Percentiles rank a stretch among this genome's conserved stretches.
phyloP scores from a whole-genome alignment of 176 grass and related monocot species.

The Oryza meyeriana region DNA sequence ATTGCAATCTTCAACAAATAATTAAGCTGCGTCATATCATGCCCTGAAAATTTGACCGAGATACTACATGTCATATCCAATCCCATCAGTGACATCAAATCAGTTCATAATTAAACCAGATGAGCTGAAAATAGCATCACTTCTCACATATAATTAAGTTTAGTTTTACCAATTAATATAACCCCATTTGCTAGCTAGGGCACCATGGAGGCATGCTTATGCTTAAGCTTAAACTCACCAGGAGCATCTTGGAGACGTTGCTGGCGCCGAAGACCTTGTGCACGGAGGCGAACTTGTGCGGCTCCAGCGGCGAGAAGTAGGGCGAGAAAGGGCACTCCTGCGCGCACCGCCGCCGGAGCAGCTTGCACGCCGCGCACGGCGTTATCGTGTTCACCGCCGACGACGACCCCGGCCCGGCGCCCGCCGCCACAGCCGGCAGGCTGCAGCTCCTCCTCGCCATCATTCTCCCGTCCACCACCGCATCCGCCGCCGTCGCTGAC shows the following conservation, averaged over 20 bases:
- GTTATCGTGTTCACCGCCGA: constrained; percentile 57
- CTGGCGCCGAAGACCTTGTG: constrained; percentile 97
- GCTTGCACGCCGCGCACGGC: constrained; percentile 87
- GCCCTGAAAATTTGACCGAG: neutral
- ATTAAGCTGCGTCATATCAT: neutral
- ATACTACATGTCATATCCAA: neutral
- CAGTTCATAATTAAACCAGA: neutral
- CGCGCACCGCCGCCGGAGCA: constrained; percentile 81
- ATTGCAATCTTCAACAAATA: neutral
- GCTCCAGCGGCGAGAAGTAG: constrained; percentile 93
- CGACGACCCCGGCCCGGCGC: constrained; percentile 37
- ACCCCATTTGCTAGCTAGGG: neutral
- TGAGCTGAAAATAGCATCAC: neutral
- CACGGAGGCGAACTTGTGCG: constrained; percentile 83
- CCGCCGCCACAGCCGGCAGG: constrained; percentile 19
- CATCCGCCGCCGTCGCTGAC: constrained; percentile 27
- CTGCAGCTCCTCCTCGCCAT: constrained; percentile 54
- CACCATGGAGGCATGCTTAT: neutral
- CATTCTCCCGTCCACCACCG: constrained; percentile 36
- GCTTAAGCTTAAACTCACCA: constrained; percentile 36
- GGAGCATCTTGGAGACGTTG: constrained; percentile 95
- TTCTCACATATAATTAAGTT: neutral
- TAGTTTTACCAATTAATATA: neutral
- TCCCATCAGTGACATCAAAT: neutral
- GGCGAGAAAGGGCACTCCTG: constrained; percentile 97